phyloP scores from a whole-genome alignment of 2,329 filamentous ascomycete species.

The Helminthosporium solani region DNA sequence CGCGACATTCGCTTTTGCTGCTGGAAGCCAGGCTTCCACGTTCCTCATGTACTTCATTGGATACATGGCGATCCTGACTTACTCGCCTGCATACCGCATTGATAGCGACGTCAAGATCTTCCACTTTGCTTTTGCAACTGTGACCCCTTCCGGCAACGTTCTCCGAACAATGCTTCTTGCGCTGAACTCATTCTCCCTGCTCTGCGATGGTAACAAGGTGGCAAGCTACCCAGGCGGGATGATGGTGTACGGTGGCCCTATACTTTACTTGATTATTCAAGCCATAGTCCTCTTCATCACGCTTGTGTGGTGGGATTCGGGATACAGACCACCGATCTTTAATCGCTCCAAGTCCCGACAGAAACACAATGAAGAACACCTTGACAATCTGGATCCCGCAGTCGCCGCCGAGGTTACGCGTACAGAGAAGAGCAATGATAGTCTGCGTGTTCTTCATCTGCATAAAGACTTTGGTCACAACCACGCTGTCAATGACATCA shows the following conservation, averaged over 20 bases:
- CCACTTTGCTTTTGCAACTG: constrained; percentile 71
- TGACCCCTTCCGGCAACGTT: constrained; percentile 77
- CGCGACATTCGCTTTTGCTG: constrained; percentile 79
- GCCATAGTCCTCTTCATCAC: constrained; percentile 68
- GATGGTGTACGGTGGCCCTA: constrained; percentile 76
- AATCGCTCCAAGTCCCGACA: constrained; percentile 37
- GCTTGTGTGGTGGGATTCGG: constrained; percentile 79
- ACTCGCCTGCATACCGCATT: constrained; percentile 67
- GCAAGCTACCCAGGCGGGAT: constrained; percentile 70
- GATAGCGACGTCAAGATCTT: constrained; percentile 67
- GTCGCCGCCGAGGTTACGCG: constrained; percentile 65
- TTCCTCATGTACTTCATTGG: constrained; percentile 52
- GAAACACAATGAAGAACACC: constrained; percentile 46
- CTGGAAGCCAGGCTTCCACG: constrained; percentile 66
- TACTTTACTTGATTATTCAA: constrained; percentile 78
- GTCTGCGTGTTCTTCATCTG: constrained; percentile 75
- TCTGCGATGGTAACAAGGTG: constrained; percentile 65
- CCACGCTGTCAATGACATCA: constrained; percentile 79
- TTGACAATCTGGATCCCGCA: constrained; percentile 54
- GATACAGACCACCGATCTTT: constrained; percentile 58
- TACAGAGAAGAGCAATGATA: constrained; percentile 63
- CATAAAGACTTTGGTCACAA: constrained; percentile 76
- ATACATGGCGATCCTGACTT: constrained; percentile 66
- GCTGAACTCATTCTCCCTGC: constrained; percentile 79
- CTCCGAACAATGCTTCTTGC: constrained; percentile 72